Conservation (phyloP, 495 filamentous ascomycete genomes). For the Penicillium pulvis region DNA sequence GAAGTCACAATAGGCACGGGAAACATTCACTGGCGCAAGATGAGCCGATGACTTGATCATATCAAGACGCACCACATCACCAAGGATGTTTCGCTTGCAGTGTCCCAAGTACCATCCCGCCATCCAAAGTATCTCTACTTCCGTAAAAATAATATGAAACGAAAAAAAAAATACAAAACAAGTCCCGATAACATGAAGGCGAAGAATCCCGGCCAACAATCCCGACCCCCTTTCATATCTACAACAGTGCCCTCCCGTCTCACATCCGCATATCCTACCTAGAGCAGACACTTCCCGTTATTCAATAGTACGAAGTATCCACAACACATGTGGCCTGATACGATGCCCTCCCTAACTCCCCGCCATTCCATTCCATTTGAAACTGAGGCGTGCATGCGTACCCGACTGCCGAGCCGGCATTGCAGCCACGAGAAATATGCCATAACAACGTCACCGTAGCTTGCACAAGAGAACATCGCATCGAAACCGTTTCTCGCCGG, state of each 20-base stretch:
- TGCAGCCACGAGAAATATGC: not conserved
- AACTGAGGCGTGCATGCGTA: slow-evolving; percentile 24
- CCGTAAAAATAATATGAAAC: no score
- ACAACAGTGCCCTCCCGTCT: not conserved
- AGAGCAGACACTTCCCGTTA: not conserved
- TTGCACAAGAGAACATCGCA: not conserved
- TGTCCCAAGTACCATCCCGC: not conserved
- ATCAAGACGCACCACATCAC: not conserved
- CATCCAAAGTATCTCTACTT: not conserved
- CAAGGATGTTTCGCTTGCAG: not conserved
- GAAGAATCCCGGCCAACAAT: not conserved
- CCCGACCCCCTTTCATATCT: not conserved
- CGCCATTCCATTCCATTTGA: slow-evolving; percentile 6
- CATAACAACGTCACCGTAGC: not conserved
- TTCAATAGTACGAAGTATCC: not conserved
- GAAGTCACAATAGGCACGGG: not conserved
- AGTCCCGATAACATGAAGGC: not conserved
- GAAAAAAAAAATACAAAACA: not conserved
- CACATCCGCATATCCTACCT: not conserved
- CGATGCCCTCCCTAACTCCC: not conserved
- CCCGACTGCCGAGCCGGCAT: slow-evolving; percentile 26
- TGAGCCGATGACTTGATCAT: not conserved
- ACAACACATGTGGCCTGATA: not conserved
- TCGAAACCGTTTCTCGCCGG: not conserved
- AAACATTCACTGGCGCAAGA: not conserved